Conservation (phyloP, 2,329 filamentous ascomycete genomes). For the Lachnellula hyalina region DNA sequence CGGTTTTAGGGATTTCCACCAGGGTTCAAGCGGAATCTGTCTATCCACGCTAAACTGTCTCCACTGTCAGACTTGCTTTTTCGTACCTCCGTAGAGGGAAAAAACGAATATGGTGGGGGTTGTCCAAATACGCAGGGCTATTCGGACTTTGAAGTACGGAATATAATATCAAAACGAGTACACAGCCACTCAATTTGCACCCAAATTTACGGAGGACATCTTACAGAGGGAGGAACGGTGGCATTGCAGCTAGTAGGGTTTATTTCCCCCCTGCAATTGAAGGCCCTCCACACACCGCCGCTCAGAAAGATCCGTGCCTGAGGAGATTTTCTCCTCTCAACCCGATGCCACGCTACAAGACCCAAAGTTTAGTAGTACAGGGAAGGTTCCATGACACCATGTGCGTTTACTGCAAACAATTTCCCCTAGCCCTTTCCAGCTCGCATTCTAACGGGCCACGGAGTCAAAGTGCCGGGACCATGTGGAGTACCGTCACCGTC, state of each 20-base stretch:
- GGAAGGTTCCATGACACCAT: conserved; percentile 2
- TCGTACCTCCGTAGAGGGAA: no score
- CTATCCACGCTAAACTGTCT: no score
- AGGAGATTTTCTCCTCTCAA: not conserved
- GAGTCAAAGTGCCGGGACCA: conserved; percentile 19
- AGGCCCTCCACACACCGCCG: conserved; percentile 13
- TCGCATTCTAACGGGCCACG: conserved; percentile 14
- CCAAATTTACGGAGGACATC: not conserved
- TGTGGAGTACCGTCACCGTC: conserved; percentile 11
- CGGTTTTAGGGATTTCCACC: no score
- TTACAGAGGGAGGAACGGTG: not conserved
- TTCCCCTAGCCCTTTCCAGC: conserved; percentile 1
- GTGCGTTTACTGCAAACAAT: conserved; percentile 15
- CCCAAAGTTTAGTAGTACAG: not conserved
- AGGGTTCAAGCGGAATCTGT: no score
- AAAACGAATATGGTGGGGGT: not conserved
- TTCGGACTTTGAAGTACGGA: not conserved
- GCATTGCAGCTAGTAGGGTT: not conserved
- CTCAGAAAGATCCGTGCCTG: conserved; percentile 4
- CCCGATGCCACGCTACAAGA: not conserved
- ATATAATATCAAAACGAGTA: not conserved
- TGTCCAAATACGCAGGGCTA: not conserved
- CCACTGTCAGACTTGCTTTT: no score
- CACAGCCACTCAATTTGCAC: not conserved
- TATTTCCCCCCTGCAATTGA: not conserved